phyloP scores from a whole-genome alignment of 2,329 filamentous ascomycete genomes.

The Ascosphaera pollenicola region DNA sequence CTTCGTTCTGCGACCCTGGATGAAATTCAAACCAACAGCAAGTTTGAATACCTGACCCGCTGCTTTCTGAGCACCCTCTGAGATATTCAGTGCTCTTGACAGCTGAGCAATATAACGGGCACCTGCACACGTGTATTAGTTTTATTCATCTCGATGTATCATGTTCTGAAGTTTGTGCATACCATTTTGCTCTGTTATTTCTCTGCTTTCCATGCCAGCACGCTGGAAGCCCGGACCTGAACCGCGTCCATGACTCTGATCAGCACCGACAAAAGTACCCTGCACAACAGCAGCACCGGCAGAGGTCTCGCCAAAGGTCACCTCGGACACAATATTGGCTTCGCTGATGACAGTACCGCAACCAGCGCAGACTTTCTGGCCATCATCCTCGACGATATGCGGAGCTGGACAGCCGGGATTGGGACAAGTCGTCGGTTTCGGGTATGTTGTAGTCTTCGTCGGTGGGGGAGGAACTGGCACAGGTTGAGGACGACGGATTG shows the following conservation, averaged over 20 bases:
- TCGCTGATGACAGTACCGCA: conserved; percentile 74
- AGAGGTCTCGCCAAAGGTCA: conserved; percentile 73
- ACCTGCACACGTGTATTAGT: conserved; percentile 8
- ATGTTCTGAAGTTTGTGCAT: too few relatives aligned
- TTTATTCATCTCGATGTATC: too few relatives aligned
- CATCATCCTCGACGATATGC: conserved; percentile 24
- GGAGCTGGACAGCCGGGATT: conserved; percentile 24
- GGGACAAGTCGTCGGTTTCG: conserved; percentile 20
- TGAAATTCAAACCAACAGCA: conserved; percentile 52
- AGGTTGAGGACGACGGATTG: conserved; percentile 17
- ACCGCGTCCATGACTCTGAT: conserved; percentile 57
- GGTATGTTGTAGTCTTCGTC: conserved; percentile 14
- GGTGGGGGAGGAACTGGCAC: conserved; percentile 7
- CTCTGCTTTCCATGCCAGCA: conserved; percentile 26
- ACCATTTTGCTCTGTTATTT: conserved; percentile 24
- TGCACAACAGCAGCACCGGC: conserved; percentile 76
- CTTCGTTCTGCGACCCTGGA: conserved; percentile 64
- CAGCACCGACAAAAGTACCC: conserved; percentile 67
- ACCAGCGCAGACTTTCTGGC: conserved; percentile 43
- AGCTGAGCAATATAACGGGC: conserved; percentile 22
- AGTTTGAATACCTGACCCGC: conserved; percentile 57
- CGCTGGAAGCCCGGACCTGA: conserved; percentile 26
- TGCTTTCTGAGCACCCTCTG: conserved; percentile 39
- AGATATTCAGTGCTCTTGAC: conserved; percentile 20
- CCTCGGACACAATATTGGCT: conserved; percentile 75